These are phyloP conservation scores for Aspergillus heteromorphus DNA, from an alignment of 495 filamentous ascomycete species.

Conservation along the genomic window DNA sequence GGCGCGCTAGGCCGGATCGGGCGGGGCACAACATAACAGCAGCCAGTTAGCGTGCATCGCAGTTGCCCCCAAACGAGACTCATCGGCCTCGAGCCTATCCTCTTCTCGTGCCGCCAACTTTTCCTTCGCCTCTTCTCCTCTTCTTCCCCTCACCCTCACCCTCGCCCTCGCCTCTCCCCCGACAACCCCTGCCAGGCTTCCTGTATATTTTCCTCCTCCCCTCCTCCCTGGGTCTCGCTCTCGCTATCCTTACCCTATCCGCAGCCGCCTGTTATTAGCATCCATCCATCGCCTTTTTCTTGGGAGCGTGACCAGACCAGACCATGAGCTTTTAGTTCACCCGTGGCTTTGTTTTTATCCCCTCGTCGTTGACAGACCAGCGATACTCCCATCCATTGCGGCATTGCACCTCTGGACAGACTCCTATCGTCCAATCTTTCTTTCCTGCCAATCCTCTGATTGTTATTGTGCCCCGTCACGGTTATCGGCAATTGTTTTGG, in stretches of 20 bases:
- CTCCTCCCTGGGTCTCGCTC: neutral
- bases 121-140: conserved; percentile 12
- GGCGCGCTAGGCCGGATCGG: conserved; percentile 26
- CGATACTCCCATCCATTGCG: conserved; percentile 1
- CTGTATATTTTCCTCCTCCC: conserved; percentile 15
- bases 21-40: conserved; percentile 41
- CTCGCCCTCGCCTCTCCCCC: conserved; percentile 7
- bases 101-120: conserved; percentile 18
- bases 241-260: conserved; percentile 14
- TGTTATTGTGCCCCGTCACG: conserved; percentile 9
- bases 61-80: conserved; percentile 31
- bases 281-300: conserved; percentile 6
- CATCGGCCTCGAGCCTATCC: conserved; percentile 27
- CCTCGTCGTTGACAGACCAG: neutral
- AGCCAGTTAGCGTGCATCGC: conserved; percentile 33
- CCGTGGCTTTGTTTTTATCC: conserved; percentile 6
- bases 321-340: conserved; percentile 19
- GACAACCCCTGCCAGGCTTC: conserved; percentile 6
- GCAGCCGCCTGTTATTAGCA: conserved; percentile 3
- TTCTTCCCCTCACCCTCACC: conserved; percentile 10
- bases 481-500: conserved; percentile 9
- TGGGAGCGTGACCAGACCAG: conserved; percentile 9
- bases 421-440: neutral
- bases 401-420: conserved; percentile 1
- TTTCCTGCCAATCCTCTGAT: neutral